phyloP scores from a whole-genome alignment of 2,329 filamentous ascomycete species.

The Penicillium sp. region DNA sequence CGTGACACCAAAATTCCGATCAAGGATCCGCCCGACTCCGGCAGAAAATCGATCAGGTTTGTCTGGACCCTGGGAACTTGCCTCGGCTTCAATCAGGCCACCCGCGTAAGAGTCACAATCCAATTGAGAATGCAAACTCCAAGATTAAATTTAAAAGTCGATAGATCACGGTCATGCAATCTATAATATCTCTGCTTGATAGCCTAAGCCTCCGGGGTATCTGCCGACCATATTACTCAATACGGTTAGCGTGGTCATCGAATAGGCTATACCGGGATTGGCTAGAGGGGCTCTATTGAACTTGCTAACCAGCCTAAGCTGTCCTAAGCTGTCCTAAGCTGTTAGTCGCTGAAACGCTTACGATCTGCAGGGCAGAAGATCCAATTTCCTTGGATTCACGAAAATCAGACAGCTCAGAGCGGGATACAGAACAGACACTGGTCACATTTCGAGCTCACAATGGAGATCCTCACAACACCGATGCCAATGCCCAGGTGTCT shows the following conservation, averaged over 20 bases:
- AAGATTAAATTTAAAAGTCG: neutral
- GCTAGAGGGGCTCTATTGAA: neutral
- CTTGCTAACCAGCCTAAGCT: neutral
- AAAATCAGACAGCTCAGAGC: neutral
- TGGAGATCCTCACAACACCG: too few species aligned
- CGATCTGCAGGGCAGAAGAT: too few species aligned
- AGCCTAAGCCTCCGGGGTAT: neutral
- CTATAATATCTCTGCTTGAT: neutral
- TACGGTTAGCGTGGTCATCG: neutral
- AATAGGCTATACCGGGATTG: neutral
- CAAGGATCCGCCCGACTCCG: slow-evolving; percentile 19
- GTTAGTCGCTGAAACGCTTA: neutral
- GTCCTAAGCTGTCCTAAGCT: neutral
- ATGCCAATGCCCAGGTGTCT: neutral
- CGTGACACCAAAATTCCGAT: slow-evolving; percentile 20
- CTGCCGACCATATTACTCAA: neutral
- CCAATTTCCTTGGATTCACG: neutral
- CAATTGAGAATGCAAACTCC: too few species aligned
- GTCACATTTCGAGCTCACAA: too few species aligned
- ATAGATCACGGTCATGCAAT: neutral
- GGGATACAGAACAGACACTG: too few species aligned
- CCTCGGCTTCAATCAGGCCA: neutral
- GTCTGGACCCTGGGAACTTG: neutral
- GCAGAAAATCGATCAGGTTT: slow-evolving; percentile 9
- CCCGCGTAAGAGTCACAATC: neutral